phyloP scores from a whole-genome alignment of 225 moss, liverwort and hornwort genomes.

The Pseudoscleropodium purum region DNA sequence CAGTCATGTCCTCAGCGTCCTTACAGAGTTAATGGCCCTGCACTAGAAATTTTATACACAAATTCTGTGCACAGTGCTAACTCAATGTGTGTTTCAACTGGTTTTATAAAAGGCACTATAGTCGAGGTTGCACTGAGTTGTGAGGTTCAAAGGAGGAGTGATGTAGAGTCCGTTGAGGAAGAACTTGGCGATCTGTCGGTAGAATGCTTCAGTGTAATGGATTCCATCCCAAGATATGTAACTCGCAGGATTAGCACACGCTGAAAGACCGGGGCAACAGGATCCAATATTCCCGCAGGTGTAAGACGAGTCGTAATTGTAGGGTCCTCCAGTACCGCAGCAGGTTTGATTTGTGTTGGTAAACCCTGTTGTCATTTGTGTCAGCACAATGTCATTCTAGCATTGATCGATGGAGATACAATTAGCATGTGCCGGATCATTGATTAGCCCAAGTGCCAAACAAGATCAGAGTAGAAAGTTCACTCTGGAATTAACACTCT shows the following conservation, averaged over 20 bases:
- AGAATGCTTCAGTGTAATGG: conserved; percentile 33
- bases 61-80: background rate
- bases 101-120: background rate
- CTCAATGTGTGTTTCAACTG: background rate
- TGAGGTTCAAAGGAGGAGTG: conserved; percentile 23
- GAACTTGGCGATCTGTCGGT: conserved; percentile 25
- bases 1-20: background rate
- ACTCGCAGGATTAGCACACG: conserved; percentile 12
- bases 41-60: background rate
- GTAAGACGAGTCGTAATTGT: conserved; percentile 18
- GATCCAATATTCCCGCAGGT: background rate
- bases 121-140: background rate
- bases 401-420: background rate
- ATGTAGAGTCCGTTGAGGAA: conserved; percentile 20
- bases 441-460: background rate
- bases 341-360: conserved; percentile 24
- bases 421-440: background rate
- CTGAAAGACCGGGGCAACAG: background rate
- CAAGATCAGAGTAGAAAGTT: background rate
- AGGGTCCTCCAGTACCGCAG: conserved; percentile 24
- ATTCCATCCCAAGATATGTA: conserved; percentile 28
- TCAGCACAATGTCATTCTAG: background rate
- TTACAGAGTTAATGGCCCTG: background rate
- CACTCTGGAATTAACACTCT: background rate
- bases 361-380: conserved; percentile 3